phyloP scores from a whole-genome alignment of 495 filamentous ascomycete genomes.

The Viridothelium virens region DNA sequence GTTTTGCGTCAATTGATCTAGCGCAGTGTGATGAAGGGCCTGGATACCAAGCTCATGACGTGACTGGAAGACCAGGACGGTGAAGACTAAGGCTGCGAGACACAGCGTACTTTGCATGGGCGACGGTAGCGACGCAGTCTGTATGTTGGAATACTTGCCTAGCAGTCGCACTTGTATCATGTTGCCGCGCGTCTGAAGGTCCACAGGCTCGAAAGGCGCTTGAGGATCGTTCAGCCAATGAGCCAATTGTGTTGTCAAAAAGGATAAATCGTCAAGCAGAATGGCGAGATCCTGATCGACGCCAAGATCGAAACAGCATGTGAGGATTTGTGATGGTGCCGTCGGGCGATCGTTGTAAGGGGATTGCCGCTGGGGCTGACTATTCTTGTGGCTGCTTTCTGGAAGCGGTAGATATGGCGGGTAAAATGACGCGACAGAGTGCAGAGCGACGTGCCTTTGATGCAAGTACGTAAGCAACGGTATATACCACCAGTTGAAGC shows the following conservation, averaged over 20 bases:
- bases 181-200: slow-evolving; percentile 26
- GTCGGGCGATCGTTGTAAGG: not conserved
- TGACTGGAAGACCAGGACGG: not conserved
- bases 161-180: slow-evolving; percentile 23
- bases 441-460: slow-evolving; percentile 4
- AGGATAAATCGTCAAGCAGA: slow-evolving; percentile 19
- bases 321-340: not conserved
- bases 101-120: slow-evolving; percentile 28
- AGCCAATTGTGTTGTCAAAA: slow-evolving; percentile 24
- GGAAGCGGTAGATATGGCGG: slow-evolving; percentile 2
- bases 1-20: slow-evolving; percentile 24
- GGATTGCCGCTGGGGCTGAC: not conserved
- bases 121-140: not conserved
- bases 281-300: slow-evolving; percentile 24
- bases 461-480: not conserved
- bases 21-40: slow-evolving; percentile 19
- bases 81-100: slow-evolving; percentile 4
- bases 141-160: slow-evolving; percentile 16
- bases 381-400: not conserved
- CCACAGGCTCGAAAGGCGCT: slow-evolving; percentile 25
- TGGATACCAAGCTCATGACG: not conserved
- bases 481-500: not conserved
- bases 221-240: slow-evolving; percentile 23
- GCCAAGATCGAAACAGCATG: slow-evolving; percentile 13
- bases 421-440: not conserved